A percentile compares a stretch with the other conserved stretches of the same genome.
Conservation (phyloP, 2,329 filamentous ascomycete species). For the Aureobasidium sp. region DNA sequence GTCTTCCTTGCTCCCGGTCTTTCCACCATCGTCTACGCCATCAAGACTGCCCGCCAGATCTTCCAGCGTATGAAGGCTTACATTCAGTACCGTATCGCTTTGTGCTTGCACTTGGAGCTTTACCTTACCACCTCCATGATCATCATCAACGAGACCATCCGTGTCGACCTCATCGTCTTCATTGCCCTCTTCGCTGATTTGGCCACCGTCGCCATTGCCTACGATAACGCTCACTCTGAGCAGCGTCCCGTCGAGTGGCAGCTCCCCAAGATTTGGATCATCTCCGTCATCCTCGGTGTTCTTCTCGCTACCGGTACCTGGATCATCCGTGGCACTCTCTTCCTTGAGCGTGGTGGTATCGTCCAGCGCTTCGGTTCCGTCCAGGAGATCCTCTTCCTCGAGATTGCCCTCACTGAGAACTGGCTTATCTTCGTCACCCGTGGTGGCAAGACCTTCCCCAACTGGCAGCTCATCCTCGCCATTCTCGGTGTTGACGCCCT, state of each 20-base stretch:
- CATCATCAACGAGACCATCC: constrained; percentile 69
- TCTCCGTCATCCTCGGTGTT: constrained; percentile 58
- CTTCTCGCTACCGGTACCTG: constrained; percentile 63
- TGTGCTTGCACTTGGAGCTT: constrained; percentile 65
- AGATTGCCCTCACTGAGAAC: constrained; percentile 45
- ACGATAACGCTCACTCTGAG: constrained; percentile 72
- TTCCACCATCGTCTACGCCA: constrained; percentile 61
- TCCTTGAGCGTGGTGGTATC: constrained; percentile 59
- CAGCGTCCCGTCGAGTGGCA: constrained; percentile 71
- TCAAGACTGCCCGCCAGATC: constrained; percentile 66
- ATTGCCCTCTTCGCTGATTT: constrained; percentile 71
- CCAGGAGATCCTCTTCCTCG: constrained; percentile 56
- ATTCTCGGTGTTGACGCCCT: constrained; percentile 64
- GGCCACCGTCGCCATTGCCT: constrained; percentile 69
- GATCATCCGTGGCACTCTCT: constrained; percentile 63
- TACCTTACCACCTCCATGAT: constrained; percentile 72
- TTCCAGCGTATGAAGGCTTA: constrained; percentile 74
- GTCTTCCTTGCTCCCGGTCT: constrained; percentile 67
- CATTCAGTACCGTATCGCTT: constrained; percentile 68
- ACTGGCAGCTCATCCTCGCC: constrained; percentile 63
- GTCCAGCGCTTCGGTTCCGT: constrained; percentile 66
- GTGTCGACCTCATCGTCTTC: constrained; percentile 66
- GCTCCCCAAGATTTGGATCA: constrained; percentile 73
- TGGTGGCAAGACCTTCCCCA: constrained; percentile 62
- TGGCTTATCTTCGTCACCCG: constrained; percentile 48